Base-by-base conservation (phyloP, 139 green algal genomes). In the Marvania coccoides region DNA sequence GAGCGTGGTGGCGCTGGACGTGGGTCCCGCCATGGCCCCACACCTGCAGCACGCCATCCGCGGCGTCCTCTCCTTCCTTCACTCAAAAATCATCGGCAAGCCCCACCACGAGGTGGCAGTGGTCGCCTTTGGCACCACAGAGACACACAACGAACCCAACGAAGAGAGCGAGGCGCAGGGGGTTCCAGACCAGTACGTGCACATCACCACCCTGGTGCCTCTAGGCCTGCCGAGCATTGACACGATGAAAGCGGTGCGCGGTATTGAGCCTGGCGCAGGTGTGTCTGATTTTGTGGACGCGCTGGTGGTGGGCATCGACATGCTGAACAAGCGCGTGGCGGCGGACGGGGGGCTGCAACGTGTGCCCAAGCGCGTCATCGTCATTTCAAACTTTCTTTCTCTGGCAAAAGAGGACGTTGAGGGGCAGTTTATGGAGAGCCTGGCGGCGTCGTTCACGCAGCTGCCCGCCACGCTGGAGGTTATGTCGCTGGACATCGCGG, bases 231-330 rank as follows among this genome's bases (percentile, higher is more conserved):
- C 67, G 28, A 54, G 46, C 46, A 35, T 59, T 14, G 6, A 23
- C 6, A 55, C 47, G 19, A 23, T 74, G n/a, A 19, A 35, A n/a
- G 38, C 55, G 15, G 13, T 73, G 12, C 23, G 35, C 5, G 6
- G 40, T 15, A 28, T 29, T 65, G 23, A 28, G 35, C 28, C 23
- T 13, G 70, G 70, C 26, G 13, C 45, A 8, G 65, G 71, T 4
- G 31, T 28, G 4, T 39, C 38, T 5, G 67, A 78, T 54, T 72
- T 72, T 28, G 31, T 72, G 5, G 72, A 79, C n/a, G 72, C 72
- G 6, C 33, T 79, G 2, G 57, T 45, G 7, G 72, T 77, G 31
- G 67, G 59, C 23, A 36, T 63, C 5, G 67, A 74, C 30, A 31
- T 12, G 13, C 29, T 74, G 12, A 29, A 42, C 58, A 60, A 12